Percentiles rank a stretch among this genome's conserved stretches.
phyloP scores from a whole-genome alignment of 257 asterid species.

The Coffea canephora region DNA sequence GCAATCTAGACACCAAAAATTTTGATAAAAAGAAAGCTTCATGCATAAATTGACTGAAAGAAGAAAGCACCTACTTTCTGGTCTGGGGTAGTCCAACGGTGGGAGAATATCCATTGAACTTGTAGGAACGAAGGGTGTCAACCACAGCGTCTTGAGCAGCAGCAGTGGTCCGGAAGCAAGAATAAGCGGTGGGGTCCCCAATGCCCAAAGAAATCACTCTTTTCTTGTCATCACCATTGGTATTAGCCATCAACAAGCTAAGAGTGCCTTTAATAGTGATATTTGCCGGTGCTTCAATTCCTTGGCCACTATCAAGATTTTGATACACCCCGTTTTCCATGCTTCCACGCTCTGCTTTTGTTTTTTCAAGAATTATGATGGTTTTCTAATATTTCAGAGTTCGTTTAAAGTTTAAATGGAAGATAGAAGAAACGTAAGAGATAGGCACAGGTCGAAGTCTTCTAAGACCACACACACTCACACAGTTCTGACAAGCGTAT shows the following conservation, averaged over 20 bases:
- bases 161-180: constrained; percentile 56
- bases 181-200: constrained; percentile 79
- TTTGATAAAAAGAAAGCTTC: background rate
- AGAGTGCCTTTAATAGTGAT: constrained; percentile 78
- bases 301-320: constrained; percentile 1
- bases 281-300: constrained; percentile 42
- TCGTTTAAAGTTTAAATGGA: background rate
- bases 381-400: background rate
- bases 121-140: constrained; percentile 47
- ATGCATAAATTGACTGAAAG: background rate
- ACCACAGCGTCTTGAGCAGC: constrained; percentile 62
- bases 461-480: background rate
- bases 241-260: constrained; percentile 49
- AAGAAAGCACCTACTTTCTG: constrained; percentile 47
- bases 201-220: constrained; percentile 67
- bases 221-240: constrained; percentile 24
- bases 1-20: background rate
- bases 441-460: background rate
- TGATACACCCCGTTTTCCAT: constrained; percentile 22
- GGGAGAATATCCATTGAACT: constrained; percentile 85
- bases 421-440: background rate
- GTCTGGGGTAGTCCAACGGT: constrained; percentile 83
- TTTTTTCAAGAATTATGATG: background rate
- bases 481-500: background rate
- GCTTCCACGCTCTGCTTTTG: background rate